Conservation (phyloP, 164 flowering plant genomes). For the Berberis thunbergii region DNA sequence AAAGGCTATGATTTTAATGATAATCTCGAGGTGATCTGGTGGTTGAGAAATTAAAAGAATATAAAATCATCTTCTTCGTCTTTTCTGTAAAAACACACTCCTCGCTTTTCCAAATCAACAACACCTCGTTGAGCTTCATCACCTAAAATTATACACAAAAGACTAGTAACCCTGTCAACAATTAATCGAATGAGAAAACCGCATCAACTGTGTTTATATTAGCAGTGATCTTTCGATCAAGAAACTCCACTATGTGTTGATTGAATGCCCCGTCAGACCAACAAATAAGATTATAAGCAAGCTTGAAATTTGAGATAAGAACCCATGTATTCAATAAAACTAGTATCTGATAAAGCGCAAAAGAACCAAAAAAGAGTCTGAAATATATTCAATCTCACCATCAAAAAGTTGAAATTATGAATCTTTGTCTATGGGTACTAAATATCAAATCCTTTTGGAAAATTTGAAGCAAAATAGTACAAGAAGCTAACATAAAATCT, state of each 20-base stretch:
- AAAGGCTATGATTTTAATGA: too few species aligned
- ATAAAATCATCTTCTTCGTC: too few species aligned
- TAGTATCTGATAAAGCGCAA: slow-evolving; percentile 36
- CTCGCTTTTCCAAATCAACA: slow-evolving; percentile 35
- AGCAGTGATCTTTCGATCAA: slow-evolving; percentile 70
- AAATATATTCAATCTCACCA: not conserved
- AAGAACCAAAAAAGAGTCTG: not conserved
- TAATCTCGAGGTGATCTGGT: too few species aligned
- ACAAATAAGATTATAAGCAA: slow-evolving; percentile 80
- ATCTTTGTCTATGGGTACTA: not conserved
- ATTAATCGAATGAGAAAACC: slow-evolving; percentile 62
- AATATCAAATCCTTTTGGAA: too few species aligned
- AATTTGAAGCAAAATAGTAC: not conserved
- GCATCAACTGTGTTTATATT: slow-evolving; percentile 68
- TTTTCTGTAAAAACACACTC: too few species aligned
- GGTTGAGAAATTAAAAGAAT: too few species aligned
- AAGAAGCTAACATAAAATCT: not conserved
- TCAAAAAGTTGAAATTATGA: not conserved
- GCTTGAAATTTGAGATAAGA: slow-evolving; percentile 80
- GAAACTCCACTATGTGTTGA: slow-evolving; percentile 76
- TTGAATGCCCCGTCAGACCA: slow-evolving; percentile 93
- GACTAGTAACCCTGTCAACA: slow-evolving; percentile 43
- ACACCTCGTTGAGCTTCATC: slow-evolving; percentile 23
- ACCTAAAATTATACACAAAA: slow-evolving; percentile 39
- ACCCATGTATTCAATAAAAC: slow-evolving; percentile 86